Percentiles rank a stretch among this genome's conserved stretches.
These are phyloP conservation scores for Phragmites australis DNA, from an alignment of 176 grass and related monocot genomes.

Conservation along the genomic window DNA sequence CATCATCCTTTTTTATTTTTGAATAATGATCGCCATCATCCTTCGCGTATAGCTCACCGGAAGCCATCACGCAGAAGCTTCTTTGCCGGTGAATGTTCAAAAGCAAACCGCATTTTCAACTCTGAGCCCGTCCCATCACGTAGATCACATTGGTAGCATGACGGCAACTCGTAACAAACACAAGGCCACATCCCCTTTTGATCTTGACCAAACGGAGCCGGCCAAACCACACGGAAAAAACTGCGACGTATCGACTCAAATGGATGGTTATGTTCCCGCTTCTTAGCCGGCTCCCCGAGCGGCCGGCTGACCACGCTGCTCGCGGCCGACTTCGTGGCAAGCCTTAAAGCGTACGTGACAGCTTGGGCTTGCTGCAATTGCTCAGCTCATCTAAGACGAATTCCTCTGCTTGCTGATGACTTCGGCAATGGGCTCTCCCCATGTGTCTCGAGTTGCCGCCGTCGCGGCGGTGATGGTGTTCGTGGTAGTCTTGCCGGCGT, in stretches of 20 bases:
- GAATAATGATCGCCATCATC: constrained; percentile 14
- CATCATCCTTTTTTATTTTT: no score
- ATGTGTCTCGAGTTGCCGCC: constrained; percentile 11
- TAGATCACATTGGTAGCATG: constrained; percentile 12
- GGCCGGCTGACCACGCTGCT: constrained; percentile 21
- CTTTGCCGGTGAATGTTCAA: constrained; percentile 9
- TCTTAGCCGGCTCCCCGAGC: constrained; percentile 5
- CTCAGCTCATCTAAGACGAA: background rate
- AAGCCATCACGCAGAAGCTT: constrained; percentile 29
- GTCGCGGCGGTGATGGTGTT: background rate
- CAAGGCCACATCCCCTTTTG: constrained; percentile 9
- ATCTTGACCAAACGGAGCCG: constrained; percentile 31
- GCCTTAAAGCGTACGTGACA: constrained; percentile 42
- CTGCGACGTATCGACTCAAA: constrained; percentile 10
- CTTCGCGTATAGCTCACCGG: constrained; percentile 5
- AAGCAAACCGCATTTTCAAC: constrained; percentile 11
- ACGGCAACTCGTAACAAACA: constrained; percentile 22
- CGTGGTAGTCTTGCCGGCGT: background rate
- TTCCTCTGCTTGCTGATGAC: background rate
- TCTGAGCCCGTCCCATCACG: background rate
- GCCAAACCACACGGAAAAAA: background rate
- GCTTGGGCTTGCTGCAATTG: background rate
- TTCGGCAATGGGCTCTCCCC: constrained; percentile 15
- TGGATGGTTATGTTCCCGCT: constrained; percentile 10
- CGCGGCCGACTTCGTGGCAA: background rate